Percentiles rank a stretch among this genome's conserved stretches.
phyloP scores from a whole-genome alignment of 1,284 basidiomycete genomes.

The Malassezia vespertilionis region DNA sequence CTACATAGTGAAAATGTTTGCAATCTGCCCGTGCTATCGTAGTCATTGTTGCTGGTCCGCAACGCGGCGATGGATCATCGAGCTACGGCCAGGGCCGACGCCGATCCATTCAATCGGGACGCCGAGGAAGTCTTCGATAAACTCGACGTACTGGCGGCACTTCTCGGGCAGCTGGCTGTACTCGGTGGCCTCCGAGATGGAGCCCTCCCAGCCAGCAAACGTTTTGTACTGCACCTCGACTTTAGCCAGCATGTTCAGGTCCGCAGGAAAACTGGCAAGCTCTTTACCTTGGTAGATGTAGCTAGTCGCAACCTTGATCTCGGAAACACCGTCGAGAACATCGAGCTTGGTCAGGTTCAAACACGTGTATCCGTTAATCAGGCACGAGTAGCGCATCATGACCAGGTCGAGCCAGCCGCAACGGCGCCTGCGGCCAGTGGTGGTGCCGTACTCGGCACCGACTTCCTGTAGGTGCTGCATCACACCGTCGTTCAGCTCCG shows the following conservation, averaged over 20 bases:
- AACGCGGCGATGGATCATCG: constrained; percentile 55
- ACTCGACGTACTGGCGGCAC: constrained; percentile 76
- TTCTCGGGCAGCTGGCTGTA: constrained; percentile 75
- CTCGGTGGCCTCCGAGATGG: constrained; percentile 59
- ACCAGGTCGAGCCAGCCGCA: constrained; percentile 97
- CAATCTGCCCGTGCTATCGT: neutral
- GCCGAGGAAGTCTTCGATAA: constrained; percentile 70
- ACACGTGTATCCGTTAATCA: constrained; percentile 89
- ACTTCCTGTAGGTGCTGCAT: constrained; percentile 86
- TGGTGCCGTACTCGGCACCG: constrained; percentile 79
- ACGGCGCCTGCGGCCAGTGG: constrained; percentile 79
- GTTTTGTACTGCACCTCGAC: constrained; percentile 83
- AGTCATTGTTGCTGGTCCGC: neutral
- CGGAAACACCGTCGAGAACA: constrained; percentile 69
- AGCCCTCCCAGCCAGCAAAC: constrained; percentile 79
- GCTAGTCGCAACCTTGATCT: constrained; percentile 77
- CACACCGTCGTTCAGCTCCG: constrained; percentile 76
- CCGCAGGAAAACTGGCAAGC: constrained; percentile 81
- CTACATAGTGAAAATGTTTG: neutral
- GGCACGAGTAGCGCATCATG: constrained; percentile 78
- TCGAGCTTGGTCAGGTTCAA: constrained; percentile 96
- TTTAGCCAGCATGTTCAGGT: constrained; percentile 67
- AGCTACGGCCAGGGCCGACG: constrained; percentile 69
- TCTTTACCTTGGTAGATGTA: constrained; percentile 71
- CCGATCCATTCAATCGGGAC: constrained; percentile 83